Evolutionary conservation across 2,329 filamentous ascomycete species (phyloP), one percentile per base, ranked within the genome.

Genomic region (Hymenoscyphus fraxineus): DNA sequence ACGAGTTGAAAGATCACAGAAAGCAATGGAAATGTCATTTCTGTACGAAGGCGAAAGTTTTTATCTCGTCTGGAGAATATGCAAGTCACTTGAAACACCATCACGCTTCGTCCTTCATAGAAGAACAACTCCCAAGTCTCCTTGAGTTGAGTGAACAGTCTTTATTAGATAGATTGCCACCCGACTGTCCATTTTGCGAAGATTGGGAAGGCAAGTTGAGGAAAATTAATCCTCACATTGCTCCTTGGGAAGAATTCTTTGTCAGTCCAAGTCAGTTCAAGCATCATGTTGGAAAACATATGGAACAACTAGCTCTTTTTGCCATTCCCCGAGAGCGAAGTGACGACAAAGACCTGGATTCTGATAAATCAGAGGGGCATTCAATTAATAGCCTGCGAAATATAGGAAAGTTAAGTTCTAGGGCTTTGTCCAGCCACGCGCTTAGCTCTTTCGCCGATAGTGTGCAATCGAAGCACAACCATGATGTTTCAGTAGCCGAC

Each of bases 101-200:
- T 12, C 64, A 68, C 41, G 60, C 66, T 22, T 35, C 57, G 15
- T 13, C 40, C 1, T 69, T 72, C 32, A 31, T 59, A 13, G 15
- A 61, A n/a, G 57, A 67, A 12, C 68, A 72, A 40, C 2, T 61
- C 5, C 56, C 59, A 1, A 58, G 65, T 5, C 61, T 74, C 6
- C 57, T 62, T 1, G 67, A 70, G n/a, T 60, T 64, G 16, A 63
- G 68, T 12, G 58, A 67, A 27, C 16, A 67, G 13, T 39, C 65
- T 7, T 19, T 67, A 3, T 38, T 22, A 0, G 59, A 54, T 4
- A 61, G 72, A 31, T 60, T 66, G 4, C 63, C 70, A 0, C 16
- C 47, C 1, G 73, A 69, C 27, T 75, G 72, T 60, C 70, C 69
- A 1, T 73, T 73, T 19, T 75, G 73, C 56, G 66, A 73, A 47